Base-by-base conservation (phyloP, 176 grass and related monocot genomes). In the Saccharum spontaneum region DNA sequence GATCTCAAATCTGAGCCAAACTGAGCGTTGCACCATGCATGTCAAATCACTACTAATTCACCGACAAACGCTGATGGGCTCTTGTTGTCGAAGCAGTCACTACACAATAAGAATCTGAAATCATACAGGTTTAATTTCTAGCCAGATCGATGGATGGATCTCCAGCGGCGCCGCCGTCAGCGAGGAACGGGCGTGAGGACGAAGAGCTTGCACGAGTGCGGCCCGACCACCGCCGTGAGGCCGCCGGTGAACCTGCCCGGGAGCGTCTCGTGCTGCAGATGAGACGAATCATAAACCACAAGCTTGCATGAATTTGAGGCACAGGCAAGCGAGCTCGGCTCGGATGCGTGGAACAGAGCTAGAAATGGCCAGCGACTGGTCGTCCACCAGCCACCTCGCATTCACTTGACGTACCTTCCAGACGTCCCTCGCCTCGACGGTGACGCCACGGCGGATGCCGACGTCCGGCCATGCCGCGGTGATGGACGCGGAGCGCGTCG, bases 181-280 rank as follows among this genome's bases (percentile, higher is more conserved):
- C 41, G 52, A 33, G 18, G 30, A 50, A 93, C 55, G 4, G 86
- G 90, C 9, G 85, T 88, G 48, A 95, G 85, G 76, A 96, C 60
- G 90, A 93, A 93, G 55, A 93, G 69, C 83, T 79, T 93, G 84
- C 89, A 96, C 17, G 82, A 93, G 81, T 86, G 93, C 45, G 93
- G 75, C 30, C 15, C 83, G 20, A 95, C 76, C 17, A 39, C 76
- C 3, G 78, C 82, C 66, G 88, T 89, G 26, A 95, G 36, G 52
- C 79, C 76, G 48, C 79, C 67, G 52, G 67, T 77, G 24, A 94
- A 78, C 83, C n/a, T 86, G 26, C 52, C 81, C 33, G 69, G 75
- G 23, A 84, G 81, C 44, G 88, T 92, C 78, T 78, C 80, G 36
- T 82, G 93, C 93, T 95, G 85, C 76, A 59, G 22, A 22, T 2